Conservation (phyloP, 192 early-diverging fungal genomes). For the Gonapodya prolifera region DNA sequence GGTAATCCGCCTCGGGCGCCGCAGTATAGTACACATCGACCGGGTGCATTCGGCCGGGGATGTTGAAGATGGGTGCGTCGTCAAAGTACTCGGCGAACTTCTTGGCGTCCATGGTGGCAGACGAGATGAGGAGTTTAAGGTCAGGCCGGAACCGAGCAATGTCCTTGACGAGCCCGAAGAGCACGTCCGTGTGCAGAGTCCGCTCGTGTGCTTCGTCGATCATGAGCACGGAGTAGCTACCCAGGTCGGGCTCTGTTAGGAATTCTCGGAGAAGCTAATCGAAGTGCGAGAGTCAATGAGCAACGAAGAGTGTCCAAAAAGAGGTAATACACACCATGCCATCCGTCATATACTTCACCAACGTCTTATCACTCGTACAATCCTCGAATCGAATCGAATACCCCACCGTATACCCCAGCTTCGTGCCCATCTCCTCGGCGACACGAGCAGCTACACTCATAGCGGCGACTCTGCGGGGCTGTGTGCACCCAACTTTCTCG, state of each 20-base stretch:
- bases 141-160: slow-evolving; percentile 87
- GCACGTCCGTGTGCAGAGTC: slow-evolving; percentile 87
- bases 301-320: too few relatives aligned
- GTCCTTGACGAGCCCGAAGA: slow-evolving; percentile 96
- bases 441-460: slow-evolving; percentile 50
- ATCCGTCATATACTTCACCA: slow-evolving; percentile 98
- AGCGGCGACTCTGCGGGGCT: slow-evolving; percentile 94
- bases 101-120: slow-evolving; percentile 95
- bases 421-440: slow-evolving; percentile 91
- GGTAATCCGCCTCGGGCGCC: slow-evolving; percentile 93
- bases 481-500: slow-evolving; percentile 87
- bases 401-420: slow-evolving; percentile 84
- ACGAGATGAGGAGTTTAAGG: slow-evolving; percentile 86
- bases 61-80: slow-evolving; percentile 79
- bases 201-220: slow-evolving; percentile 99
- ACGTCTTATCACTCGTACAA: slow-evolving; percentile 87
- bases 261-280: slow-evolving; percentile 94
- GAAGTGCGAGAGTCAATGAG: too few relatives aligned
- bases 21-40: slow-evolving; percentile 94
- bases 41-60: slow-evolving; percentile 86
- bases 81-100: slow-evolving; percentile 97
- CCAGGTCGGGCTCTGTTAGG: slow-evolving; percentile 88
- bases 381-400: slow-evolving; percentile 98
- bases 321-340: too few relatives aligned
- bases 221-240: slow-evolving; percentile 80